Conservation (phyloP, 2,329 filamentous ascomycete genomes). For the Diaporthe longicolla region DNA sequence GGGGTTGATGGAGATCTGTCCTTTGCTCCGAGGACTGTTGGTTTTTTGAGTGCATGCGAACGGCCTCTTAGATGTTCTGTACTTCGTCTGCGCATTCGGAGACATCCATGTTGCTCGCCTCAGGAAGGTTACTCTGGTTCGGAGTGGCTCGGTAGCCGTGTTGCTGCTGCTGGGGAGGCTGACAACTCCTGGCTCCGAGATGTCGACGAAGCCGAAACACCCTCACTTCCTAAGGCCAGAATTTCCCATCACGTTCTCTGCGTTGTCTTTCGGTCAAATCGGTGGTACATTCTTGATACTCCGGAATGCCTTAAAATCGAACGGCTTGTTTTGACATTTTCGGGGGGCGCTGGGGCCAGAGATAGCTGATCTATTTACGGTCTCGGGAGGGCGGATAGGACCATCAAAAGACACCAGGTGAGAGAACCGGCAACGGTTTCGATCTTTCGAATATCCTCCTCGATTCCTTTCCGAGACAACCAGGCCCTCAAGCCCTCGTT, state of each 20-base stretch:
- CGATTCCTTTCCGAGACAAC: neutral
- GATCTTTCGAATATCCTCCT: slow-evolving; percentile 4
- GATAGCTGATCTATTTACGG: neutral
- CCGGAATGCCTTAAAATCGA: slow-evolving; percentile 3
- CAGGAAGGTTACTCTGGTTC: neutral
- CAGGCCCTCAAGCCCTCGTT: neutral
- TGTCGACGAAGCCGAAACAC: neutral
- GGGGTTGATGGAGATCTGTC: neutral
- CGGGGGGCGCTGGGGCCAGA: neutral
- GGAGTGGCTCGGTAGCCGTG: neutral
- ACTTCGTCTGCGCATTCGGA: neutral
- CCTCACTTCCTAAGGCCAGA: slow-evolving; percentile 1
- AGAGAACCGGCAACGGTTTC: neutral
- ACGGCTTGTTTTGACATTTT: neutral
- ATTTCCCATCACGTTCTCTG: neutral
- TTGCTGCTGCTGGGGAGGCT: neutral
- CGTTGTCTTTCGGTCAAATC: neutral
- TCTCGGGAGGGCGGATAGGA: neutral
- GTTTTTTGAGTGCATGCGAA: neutral
- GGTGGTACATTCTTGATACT: neutral
- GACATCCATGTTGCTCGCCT: neutral
- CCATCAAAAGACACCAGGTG: slow-evolving; percentile 2
- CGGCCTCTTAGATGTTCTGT: neutral
- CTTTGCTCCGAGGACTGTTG: slow-evolving; percentile 4
- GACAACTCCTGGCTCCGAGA: neutral